phyloP scores from a whole-genome alignment of 768 basidiomycete genomes.

The Tricholomella constricta region DNA sequence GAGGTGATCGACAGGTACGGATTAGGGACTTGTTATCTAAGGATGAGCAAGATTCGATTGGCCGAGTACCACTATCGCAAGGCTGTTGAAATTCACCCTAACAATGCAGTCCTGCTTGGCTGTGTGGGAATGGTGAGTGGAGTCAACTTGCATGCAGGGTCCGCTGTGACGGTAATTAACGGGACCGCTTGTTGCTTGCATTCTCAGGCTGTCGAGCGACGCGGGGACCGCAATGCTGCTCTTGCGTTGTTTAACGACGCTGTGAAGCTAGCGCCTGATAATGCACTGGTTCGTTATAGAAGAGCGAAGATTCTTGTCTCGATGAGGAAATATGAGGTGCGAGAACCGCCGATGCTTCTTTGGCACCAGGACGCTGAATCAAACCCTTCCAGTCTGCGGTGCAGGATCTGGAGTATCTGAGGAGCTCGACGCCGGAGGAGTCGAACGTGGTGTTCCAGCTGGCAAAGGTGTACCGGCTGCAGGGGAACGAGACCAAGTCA shows the following conservation, averaged over 20 bases:
- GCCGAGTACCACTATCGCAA: constrained; percentile 97
- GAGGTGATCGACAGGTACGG: constrained; percentile 88
- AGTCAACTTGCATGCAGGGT: constrained; percentile 17
- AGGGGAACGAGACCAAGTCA: constrained; percentile 78
- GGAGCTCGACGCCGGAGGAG: constrained; percentile 88
- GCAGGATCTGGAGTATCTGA: constrained; percentile 76
- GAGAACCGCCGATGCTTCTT: constrained; percentile 24
- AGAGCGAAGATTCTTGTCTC: constrained; percentile 89
- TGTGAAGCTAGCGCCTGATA: constrained; percentile 76
- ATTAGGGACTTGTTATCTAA: constrained; percentile 94
- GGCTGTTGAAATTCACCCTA: constrained; percentile 89
- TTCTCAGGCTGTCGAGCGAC: constrained; percentile 83
- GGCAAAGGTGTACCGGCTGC: constrained; percentile 84
- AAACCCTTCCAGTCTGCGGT: constrained; percentile 66
- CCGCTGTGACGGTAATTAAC: constrained; percentile 19
- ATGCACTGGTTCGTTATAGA: constrained; percentile 92
- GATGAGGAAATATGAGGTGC: constrained; percentile 80
- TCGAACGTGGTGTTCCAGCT: constrained; percentile 97
- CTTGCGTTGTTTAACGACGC: constrained; percentile 83
- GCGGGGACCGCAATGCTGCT: constrained; percentile 75
- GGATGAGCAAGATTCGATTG: constrained; percentile 88
- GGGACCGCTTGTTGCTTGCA: constrained; percentile 25
- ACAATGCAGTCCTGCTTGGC: constrained; percentile 93
- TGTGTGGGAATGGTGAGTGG: constrained; percentile 92
- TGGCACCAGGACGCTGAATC: constrained; percentile 4